These are phyloP conservation scores for Xylaria sp. DNA, from an alignment of 2,329 filamentous ascomycete species.

Conservation along the genomic window DNA sequence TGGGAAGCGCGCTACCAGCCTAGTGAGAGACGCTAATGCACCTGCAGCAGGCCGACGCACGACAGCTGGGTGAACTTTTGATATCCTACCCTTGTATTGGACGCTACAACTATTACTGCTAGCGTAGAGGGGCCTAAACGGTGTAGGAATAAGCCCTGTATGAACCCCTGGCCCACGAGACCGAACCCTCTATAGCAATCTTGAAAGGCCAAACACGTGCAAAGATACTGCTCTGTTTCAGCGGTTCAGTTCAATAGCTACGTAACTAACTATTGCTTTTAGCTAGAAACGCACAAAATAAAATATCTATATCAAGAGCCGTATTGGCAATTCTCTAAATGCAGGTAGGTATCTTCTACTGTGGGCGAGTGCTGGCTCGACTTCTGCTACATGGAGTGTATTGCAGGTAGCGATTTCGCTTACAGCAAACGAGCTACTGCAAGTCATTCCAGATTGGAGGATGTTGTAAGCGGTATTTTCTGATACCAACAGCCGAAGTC, in stretches of 20 bases:
- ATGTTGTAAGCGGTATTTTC: conserved; percentile 2
- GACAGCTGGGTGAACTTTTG: conserved; percentile 10
- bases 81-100: too few species aligned
- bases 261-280: too few species aligned
- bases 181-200: too few species aligned
- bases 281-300: too few species aligned
- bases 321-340: neutral
- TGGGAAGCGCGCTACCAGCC: conserved; percentile 16
- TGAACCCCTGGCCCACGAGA: neutral
- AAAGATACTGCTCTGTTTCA: too few species aligned
- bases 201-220: too few species aligned
- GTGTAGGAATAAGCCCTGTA: conserved; percentile 8
- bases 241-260: too few species aligned
- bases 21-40: conserved; percentile 32
- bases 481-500: neutral
- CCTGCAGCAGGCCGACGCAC: conserved; percentile 21
- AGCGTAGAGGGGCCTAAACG: too few species aligned
- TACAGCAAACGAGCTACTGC: neutral
- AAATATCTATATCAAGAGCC: too few species aligned
- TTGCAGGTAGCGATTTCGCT: neutral
- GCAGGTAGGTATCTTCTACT: neutral
- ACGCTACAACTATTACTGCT: too few species aligned
- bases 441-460: neutral
- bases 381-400: too few species aligned
- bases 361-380: too few species aligned